Percentiles rank a stretch among this genome's conserved stretches.
phyloP scores from a whole-genome alignment of 2,329 filamentous ascomycete species.

The Arthroderma sp. region DNA sequence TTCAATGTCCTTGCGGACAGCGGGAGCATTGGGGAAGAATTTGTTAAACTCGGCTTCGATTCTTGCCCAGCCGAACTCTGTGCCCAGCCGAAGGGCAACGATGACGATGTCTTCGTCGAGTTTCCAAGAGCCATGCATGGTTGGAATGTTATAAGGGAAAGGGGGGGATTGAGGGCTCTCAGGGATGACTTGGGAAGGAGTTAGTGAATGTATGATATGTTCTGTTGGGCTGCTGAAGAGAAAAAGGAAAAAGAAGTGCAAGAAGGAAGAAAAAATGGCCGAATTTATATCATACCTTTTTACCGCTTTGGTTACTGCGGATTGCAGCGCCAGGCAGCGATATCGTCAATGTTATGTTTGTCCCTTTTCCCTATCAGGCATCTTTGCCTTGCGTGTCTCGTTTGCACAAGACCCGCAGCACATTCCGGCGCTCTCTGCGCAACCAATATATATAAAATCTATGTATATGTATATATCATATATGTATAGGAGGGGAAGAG shows the following conservation, averaged over 20 bases:
- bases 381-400: no score
- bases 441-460: no score
- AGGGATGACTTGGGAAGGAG: not conserved
- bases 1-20: conserved; percentile 10
- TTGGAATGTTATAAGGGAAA: not conserved
- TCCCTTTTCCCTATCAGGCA: not conserved
- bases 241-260: not conserved
- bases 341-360: not conserved
- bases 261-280: conserved; percentile 1
- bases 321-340: not conserved
- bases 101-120: conserved; percentile 10
- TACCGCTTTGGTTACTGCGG: conserved; percentile 7
- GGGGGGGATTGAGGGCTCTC: not conserved
- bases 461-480: no score
- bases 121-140: conserved; percentile 6
- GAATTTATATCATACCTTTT: conserved; percentile 2
- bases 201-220: not conserved
- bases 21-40: conserved; percentile 2
- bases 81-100: conserved; percentile 10
- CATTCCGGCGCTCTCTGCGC: no score
- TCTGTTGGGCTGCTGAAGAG: not conserved
- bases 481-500: no score
- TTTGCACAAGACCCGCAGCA: no score
- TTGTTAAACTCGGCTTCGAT: conserved; percentile 7
- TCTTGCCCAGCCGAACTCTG: conserved; percentile 8